These are phyloP conservation scores for Grosmannia serpens DNA, from an alignment of 2,329 filamentous ascomycete genomes.

Conservation along the genomic window DNA sequence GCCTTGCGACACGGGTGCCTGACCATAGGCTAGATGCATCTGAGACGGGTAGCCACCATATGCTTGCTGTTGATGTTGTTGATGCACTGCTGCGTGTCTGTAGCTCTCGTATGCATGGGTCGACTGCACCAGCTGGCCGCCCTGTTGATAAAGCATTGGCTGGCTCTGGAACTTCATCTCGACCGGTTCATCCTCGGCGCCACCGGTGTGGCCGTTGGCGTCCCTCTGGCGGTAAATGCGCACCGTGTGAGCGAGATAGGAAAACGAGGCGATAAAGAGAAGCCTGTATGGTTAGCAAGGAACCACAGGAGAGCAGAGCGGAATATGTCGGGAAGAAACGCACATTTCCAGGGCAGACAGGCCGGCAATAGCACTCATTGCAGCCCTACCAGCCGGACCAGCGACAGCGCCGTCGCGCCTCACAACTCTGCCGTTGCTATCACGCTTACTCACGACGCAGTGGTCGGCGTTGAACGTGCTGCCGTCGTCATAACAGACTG, in stretches of 20 bases:
- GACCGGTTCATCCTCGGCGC: conserved; percentile 14
- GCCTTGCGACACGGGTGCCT: not conserved
- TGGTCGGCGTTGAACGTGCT: conserved; percentile 15
- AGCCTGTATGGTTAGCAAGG: conserved; percentile 7
- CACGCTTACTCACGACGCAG: conserved; percentile 14
- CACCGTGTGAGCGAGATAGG: conserved; percentile 25
- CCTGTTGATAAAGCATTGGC: conserved; percentile 1
- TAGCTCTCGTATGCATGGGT: not conserved
- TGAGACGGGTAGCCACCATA: not conserved
- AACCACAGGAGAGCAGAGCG: conserved; percentile 8
- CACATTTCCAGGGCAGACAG: conserved; percentile 19
- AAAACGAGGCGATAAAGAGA: conserved; percentile 30
- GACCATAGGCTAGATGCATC: not conserved
- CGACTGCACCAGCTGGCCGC: not conserved
- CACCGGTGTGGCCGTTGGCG: conserved; percentile 5
- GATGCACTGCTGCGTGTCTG: not conserved
- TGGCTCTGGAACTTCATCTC: conserved; percentile 18
- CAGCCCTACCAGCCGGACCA: conserved; percentile 11
- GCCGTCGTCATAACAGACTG: conserved; percentile 18
- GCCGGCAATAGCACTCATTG: conserved; percentile 20
- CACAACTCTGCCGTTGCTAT: not conserved
- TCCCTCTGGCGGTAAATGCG: conserved; percentile 16
- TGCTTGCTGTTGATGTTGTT: not conserved
- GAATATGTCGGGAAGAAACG: not conserved
- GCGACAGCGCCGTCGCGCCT: conserved; percentile 14